Evolutionary conservation across 2,329 filamentous ascomycete species (phyloP).

Genomic region (Seiridium unicorne): DNA sequence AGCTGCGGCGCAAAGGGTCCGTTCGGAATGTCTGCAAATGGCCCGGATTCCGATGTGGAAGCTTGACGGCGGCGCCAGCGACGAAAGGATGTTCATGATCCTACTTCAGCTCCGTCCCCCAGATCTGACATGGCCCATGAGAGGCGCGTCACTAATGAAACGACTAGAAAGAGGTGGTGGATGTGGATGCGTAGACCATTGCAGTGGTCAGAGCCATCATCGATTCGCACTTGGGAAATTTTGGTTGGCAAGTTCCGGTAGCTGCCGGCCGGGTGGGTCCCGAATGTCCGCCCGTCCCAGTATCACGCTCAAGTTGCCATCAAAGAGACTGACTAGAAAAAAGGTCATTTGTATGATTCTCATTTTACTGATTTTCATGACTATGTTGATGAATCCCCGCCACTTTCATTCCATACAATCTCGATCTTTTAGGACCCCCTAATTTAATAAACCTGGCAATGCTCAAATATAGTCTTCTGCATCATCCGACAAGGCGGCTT

Average conservation of each 20-base stretch:
- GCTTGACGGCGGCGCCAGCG: conserved; percentile 23
- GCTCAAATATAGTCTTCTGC: no score
- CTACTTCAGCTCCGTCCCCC: conserved; percentile 17
- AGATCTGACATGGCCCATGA: conserved; percentile 5
- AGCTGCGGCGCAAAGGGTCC: conserved; percentile 13
- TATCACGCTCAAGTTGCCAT: background rate
- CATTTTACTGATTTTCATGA: background rate
- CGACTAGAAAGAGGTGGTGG: background rate
- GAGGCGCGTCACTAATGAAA: background rate
- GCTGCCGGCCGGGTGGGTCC: background rate
- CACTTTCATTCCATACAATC: no score
- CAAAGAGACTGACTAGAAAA: background rate
- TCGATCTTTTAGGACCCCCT: no score
- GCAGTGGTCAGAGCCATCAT: background rate
- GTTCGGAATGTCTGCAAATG: conserved; percentile 21
- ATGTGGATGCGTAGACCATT: background rate
- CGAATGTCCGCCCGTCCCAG: no score
- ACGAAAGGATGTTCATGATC: conserved; percentile 28
- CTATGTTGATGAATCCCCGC: background rate
- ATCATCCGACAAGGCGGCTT: background rate
- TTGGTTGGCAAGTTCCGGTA: background rate
- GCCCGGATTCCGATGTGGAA: conserved; percentile 28
- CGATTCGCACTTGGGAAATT: background rate
- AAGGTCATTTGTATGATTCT: background rate
- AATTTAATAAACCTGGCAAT: no score